These are phyloP conservation scores for Xylaria scruposa DNA, from an alignment of 495 filamentous ascomycete species.

Conservation along the genomic window DNA sequence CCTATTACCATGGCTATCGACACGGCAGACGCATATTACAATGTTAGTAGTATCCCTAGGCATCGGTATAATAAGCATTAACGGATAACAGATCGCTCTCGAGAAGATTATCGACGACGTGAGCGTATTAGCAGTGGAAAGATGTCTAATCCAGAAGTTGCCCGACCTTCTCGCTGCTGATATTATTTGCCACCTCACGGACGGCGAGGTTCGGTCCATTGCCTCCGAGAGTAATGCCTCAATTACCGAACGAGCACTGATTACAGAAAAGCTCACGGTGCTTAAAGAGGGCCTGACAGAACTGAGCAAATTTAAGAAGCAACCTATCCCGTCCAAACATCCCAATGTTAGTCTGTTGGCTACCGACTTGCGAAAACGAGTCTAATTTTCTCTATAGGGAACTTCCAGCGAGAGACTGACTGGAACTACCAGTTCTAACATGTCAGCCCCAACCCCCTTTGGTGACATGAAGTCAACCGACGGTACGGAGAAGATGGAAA, in stretches of 20 bases:
- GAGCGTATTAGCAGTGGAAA: neutral
- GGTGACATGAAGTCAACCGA: neutral
- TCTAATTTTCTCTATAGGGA: neutral
- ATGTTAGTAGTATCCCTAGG: neutral
- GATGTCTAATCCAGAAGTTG: constrained; percentile 5
- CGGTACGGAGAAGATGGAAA: too few species aligned
- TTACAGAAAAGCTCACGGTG: neutral
- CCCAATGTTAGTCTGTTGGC: neutral
- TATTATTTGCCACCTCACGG: neutral
- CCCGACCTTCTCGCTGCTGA: neutral
- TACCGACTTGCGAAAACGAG: neutral
- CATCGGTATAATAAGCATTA: neutral
- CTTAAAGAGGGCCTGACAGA: neutral
- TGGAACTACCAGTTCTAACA: neutral
- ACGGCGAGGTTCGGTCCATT: neutral
- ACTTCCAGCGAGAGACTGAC: neutral
- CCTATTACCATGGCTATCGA: neutral
- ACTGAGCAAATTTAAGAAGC: neutral
- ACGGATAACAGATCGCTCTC: neutral
- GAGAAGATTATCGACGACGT: neutral
- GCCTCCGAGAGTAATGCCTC: neutral
- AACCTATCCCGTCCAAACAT: neutral
- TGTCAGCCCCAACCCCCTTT: neutral
- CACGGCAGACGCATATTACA: neutral
- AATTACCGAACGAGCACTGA: neutral